Conservation (phyloP, 352 stramenopile species). For the Phytopythium aichiense region DNA sequence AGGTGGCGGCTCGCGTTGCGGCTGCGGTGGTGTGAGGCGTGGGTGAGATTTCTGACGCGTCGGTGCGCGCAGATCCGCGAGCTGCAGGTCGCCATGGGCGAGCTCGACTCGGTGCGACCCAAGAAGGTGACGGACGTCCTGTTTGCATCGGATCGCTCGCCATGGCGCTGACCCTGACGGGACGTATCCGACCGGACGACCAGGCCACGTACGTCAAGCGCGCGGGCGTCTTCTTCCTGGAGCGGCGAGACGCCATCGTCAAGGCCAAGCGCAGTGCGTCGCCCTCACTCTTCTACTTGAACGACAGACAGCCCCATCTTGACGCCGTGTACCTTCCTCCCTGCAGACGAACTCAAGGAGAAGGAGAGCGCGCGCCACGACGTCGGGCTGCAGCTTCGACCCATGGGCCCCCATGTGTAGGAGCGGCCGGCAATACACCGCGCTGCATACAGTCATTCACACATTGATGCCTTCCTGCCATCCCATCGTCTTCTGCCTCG, state of each 20-base stretch:
- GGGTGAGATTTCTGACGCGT: background rate
- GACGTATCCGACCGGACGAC: background rate
- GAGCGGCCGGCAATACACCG: background rate
- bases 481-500: too few relatives aligned
- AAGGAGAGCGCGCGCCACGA: conserved; percentile 58
- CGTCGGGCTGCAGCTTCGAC: conserved; percentile 49
- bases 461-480: background rate
- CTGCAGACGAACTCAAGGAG: conserved; percentile 54
- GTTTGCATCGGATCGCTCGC: background rate
- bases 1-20: conserved; percentile 15
- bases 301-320: background rate
- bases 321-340: background rate
- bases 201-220: conserved; percentile 69
- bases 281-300: background rate
- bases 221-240: conserved; percentile 73
- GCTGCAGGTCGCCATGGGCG: conserved; percentile 65
- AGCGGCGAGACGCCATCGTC: conserved; percentile 58
- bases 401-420: conserved; percentile 2
- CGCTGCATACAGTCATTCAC: background rate
- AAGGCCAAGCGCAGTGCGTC: conserved; percentile 55
- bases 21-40: background rate
- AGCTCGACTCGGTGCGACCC: conserved; percentile 63
- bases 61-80: conserved; percentile 54
- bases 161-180: background rate
- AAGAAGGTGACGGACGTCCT: conserved; percentile 39